Evolutionary conservation across 139 green algal genomes (phyloP).

Genomic region (Trebouxia sp.): DNA sequence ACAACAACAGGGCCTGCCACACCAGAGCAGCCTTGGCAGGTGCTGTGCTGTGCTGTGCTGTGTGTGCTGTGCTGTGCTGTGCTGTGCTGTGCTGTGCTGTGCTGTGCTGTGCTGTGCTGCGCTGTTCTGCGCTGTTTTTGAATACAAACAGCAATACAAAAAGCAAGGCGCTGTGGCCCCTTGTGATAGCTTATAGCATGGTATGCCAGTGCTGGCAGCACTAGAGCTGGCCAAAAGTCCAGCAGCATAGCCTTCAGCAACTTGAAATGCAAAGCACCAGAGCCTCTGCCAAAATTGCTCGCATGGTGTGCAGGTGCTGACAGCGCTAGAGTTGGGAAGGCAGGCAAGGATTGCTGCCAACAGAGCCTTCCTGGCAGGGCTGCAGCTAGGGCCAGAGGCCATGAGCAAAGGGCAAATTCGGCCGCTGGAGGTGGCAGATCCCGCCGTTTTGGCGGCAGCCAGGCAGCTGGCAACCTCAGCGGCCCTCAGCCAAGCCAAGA

Average conservation of each 20-base stretch:
- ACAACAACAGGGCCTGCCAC: neutral
- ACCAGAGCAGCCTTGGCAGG: slow-evolving; percentile 17
- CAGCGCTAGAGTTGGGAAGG: slow-evolving; percentile 51
- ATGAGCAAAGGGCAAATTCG: slow-evolving; percentile 24
- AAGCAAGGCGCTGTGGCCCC: too few relatives aligned
- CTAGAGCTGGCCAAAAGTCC: too few relatives aligned
- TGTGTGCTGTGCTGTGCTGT: neutral
- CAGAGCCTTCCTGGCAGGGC: slow-evolving; percentile 44
- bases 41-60: neutral
- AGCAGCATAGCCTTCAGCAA: too few relatives aligned
- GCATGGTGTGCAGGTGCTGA: slow-evolving; percentile 44
- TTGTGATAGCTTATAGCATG: too few relatives aligned
- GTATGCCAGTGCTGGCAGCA: too few relatives aligned
- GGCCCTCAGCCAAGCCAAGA: slow-evolving; percentile 27
- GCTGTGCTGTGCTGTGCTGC: neutral
- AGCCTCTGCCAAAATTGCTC: too few relatives aligned
- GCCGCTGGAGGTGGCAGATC: slow-evolving; percentile 22
- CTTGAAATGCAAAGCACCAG: too few relatives aligned
- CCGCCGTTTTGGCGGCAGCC: slow-evolving; percentile 39
- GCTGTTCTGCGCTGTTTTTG: neutral
- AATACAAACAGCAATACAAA: too few relatives aligned
- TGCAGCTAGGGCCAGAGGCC: slow-evolving; percentile 38
- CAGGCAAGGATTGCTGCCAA: slow-evolving; percentile 54
- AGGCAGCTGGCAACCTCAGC: slow-evolving; percentile 33
- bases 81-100: neutral